phyloP scores from a whole-genome alignment of 805 yeast species.

The Lipomyces chichibuensis region DNA sequence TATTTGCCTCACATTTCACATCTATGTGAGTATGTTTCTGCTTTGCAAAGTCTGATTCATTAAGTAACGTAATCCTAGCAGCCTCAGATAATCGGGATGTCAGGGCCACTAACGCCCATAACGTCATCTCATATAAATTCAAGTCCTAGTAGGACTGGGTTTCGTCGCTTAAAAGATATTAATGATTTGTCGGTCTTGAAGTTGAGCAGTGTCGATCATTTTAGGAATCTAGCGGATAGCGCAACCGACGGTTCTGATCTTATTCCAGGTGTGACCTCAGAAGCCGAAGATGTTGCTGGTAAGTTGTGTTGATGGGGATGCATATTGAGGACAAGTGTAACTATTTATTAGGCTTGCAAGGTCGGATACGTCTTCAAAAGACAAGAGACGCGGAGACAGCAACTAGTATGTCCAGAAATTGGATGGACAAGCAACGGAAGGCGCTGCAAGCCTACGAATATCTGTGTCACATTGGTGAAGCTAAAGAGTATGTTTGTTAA shows the following conservation, averaged over 20 bases:
- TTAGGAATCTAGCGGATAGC: slow-evolving; percentile 36
- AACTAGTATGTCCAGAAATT: slow-evolving; percentile 24
- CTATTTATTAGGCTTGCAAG: slow-evolving; percentile 39
- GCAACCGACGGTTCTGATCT: slow-evolving; percentile 21
- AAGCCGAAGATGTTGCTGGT: slow-evolving; percentile 42
- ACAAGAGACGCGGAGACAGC: slow-evolving; percentile 33
- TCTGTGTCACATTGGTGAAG: slow-evolving; percentile 76
- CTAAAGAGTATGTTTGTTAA: slow-evolving; percentile 51
- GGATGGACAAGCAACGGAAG: slow-evolving; percentile 50
- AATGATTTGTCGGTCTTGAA: slow-evolving; percentile 34
- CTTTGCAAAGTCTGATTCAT: background rate
- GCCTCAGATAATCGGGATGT: slow-evolving; percentile 6
- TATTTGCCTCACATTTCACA: background rate
- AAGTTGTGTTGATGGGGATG: background rate
- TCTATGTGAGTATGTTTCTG: background rate
- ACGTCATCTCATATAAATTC: slow-evolving; percentile 25
- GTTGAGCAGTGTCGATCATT: slow-evolving; percentile 37
- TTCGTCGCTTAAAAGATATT: slow-evolving; percentile 14
- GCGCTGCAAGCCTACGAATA: slow-evolving; percentile 68
- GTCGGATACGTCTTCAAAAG: slow-evolving; percentile 43
- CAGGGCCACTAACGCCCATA: slow-evolving; percentile 29
- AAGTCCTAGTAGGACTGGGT: slow-evolving; percentile 6
- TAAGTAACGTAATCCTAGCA: background rate
- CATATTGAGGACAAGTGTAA: background rate
- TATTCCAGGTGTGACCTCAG: slow-evolving; percentile 42